phyloP scores from a whole-genome alignment of 305 asterid species.

The Ajuga reptans region DNA sequence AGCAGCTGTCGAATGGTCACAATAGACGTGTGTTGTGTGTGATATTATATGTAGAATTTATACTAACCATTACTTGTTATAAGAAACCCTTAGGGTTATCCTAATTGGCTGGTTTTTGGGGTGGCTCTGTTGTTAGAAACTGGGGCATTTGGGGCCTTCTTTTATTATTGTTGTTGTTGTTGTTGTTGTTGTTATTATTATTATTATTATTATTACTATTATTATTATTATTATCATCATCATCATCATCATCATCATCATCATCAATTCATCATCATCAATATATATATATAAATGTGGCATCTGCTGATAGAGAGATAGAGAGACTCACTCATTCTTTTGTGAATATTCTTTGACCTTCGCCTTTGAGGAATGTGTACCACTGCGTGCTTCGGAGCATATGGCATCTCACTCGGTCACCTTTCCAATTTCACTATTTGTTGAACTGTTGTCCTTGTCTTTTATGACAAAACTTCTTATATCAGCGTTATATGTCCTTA shows the following conservation, averaged over 20 bases:
- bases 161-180: too few relatives aligned
- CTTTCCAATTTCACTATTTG: background rate
- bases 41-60: background rate
- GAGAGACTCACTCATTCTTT: too few relatives aligned
- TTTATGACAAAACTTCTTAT: background rate
- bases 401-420: conserved; percentile 1
- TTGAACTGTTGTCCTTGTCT: background rate
- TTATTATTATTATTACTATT: too few relatives aligned
- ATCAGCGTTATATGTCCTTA: background rate
- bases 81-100: background rate
- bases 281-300: too few relatives aligned
- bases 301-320: too few relatives aligned
- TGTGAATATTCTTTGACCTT: background rate
- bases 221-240: too few relatives aligned
- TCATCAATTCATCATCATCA: too few relatives aligned
- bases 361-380: background rate
- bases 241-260: too few relatives aligned
- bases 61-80: background rate
- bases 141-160: too few relatives aligned
- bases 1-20: background rate
- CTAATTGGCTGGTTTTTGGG: background rate
- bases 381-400: background rate
- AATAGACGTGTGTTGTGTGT: background rate
- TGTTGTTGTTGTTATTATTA: too few relatives aligned
- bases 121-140: background rate